Evolutionary conservation across 176 grass and related monocot species (phyloP), one percentile per base, ranked within the genome.

Genomic region (Otatea glauca): DNA sequence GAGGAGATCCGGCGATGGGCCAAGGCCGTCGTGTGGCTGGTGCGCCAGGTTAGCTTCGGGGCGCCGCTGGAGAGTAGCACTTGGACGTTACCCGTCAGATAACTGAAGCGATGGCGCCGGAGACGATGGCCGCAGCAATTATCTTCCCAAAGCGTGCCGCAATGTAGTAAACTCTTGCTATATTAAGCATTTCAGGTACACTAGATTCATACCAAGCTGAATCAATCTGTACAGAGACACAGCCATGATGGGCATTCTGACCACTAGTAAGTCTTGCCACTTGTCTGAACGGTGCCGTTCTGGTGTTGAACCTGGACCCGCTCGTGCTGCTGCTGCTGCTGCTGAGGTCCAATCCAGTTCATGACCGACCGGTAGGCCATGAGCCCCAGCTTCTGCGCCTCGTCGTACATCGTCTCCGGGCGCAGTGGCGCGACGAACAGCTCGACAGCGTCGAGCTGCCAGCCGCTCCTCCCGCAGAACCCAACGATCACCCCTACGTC

Each of bases 381-480:
- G 65, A 86, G 4, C 10, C 83, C 78, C 25, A 90, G 15, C 56
- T 86, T 56, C 1, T 77, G 71, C 44, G 72, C 78, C 72, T 50
- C 82, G 55, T 86, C 45, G 21, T 51, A 86, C 65, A 71, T 24
- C 38, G 20, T 90, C 83, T 90, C 78, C 5, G 72, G 55, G 2
- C 83, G 78, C 44, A 82, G 45, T 44, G 65, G 24, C 55, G 88
- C 65, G 9, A 86, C 64, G 78, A 82, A 86, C 70, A 90, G 17
- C 18, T 83, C 88, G 78, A 90, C 48, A 58, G 88, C 79, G 38
- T 90, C 84, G 21, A 90, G 83, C 73, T 86, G 84, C 84, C 73
- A 42, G 0, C 88, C 88, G 38, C 84, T 90, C 73, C 73, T 72
- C 73, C 88, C 78, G 15, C 27, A 86, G 58, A 90, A 73, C 47